Evolutionary conservation across 2,329 filamentous ascomycete genomes (phyloP), one percentile per base, ranked within the genome.

Genomic region (Calonectria pseudoreteaudii): DNA sequence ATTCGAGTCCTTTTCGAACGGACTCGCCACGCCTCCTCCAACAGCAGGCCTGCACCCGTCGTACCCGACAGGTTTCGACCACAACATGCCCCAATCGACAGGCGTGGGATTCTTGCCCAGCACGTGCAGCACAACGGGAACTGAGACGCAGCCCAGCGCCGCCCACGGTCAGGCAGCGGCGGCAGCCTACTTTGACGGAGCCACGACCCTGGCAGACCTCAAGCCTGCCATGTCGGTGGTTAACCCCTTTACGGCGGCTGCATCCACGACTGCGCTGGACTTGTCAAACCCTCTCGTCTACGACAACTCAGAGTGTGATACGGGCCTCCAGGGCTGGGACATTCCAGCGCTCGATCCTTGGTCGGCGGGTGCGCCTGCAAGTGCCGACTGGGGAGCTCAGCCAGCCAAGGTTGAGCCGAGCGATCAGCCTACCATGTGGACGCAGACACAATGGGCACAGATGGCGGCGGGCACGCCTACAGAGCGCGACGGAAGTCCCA

Each of bases 11-110:
- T 90, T 88, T 74, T 83, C 86, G 26, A 86, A 87, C 72, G 90
- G 89, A 2, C 87, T 92, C 23, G 87, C 87, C 34, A 92, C 91
- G 8, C 90, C 91, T 30, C 90, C 90, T 4, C 90, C 89, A 6
- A 89, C 88, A 2, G 90, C 89, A 1, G 86, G 86, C 2, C 82
- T 91, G 18, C 86, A 88, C 30, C 85, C 85, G 47, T 85, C 86
- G 0, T 89, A 89, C 77, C 84, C 86, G 52, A 79, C 83, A 20
- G 85, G 85, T 73, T 90, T 89, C 78, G 87, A 89, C 65, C 80
- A 83, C 64, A 77, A 72, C 72, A 81, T 85, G 79, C 79, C 81
- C 31, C 65, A 80, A 58, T 74, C 77, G 30, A 79, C 79, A 36
- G 80, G 80, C 34, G 81, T 84, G 49, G 79, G 77, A 68, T 86